Conservation (phyloP, 495 filamentous ascomycete genomes). For the Tetracladium marchalianum region DNA sequence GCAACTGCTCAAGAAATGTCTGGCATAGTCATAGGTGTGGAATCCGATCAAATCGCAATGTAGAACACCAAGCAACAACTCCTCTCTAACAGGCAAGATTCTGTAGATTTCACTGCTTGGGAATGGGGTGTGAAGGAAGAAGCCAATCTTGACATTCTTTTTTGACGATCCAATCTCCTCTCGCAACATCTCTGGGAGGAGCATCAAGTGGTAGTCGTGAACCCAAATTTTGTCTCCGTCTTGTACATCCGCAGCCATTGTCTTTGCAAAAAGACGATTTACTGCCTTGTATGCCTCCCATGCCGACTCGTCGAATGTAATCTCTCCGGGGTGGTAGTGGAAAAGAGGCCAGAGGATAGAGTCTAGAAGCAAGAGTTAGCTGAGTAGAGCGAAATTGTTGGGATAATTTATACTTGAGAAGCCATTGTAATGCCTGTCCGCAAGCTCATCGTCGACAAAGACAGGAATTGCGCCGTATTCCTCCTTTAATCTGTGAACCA, state of each 20-base stretch:
- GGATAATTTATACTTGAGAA: conserved; percentile 58
- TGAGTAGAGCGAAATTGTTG: conserved; percentile 4
- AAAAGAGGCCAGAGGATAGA: conserved; percentile 93
- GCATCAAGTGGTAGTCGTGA: conserved; percentile 94
- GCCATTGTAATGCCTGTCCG: conserved; percentile 76
- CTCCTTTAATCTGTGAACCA: conserved; percentile 59
- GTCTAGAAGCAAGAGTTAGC: conserved; percentile 40
- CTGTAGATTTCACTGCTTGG: conserved; percentile 88
- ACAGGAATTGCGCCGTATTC: conserved; percentile 67
- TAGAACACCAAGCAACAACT: conserved; percentile 68
- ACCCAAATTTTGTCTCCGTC: conserved; percentile 87
- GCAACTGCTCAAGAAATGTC: conserved; percentile 84
- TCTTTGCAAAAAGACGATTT: conserved; percentile 77
- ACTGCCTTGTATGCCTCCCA: conserved; percentile 84
- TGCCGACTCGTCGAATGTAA: conserved; percentile 75
- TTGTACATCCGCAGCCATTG: conserved; percentile 58
- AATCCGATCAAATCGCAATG: conserved; percentile 86
- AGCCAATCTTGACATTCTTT: conserved; percentile 81
- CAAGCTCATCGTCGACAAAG: conserved; percentile 69
- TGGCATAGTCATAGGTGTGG: conserved; percentile 88
- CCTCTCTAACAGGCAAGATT: conserved; percentile 77
- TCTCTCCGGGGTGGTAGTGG: conserved; percentile 92
- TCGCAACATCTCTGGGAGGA: conserved; percentile 77
- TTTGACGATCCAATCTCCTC: conserved; percentile 57
- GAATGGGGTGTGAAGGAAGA: conserved; percentile 93